Evolutionary conservation across 225 moss, liverwort and hornwort species (phyloP), one percentile per base, ranked within the genome.

Genomic region (Bryum argenteum): DNA sequence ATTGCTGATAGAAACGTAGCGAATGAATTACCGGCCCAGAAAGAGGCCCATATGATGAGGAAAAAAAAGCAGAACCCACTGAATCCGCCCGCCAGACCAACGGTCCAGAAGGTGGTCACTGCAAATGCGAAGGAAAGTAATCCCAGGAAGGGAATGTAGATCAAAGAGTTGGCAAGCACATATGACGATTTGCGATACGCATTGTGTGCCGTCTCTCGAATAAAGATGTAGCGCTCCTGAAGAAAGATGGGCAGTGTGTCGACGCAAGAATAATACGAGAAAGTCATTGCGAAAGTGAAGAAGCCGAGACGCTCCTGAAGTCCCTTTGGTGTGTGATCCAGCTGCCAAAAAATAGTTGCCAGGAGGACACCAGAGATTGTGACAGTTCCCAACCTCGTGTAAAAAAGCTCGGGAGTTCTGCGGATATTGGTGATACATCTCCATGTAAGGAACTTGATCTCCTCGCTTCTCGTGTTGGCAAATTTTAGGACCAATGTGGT

Each of bases 171-270:
- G 5, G 93, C 96, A 59, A 96, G 78, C 39, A 96, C 96, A 48
- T 93, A 96, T 6, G 96, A 96, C 15, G 96, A 96, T 75, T 96
- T 96, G 48, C 96, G 88, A 66, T 96, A 96, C 8, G 96, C 85
- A 59, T 96, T 96, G 78, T 96, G 96, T n/a, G 93, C 71, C 2
- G 96, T 96, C 58, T 96, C 96, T 63, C 96, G 83, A 68, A 96
- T 89, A 77, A 93, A 93, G 51, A 96, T 96, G 75, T 89, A 93
- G 14, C 96, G 85, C 80, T 96, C 96, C 83, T 96, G 96, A 53
- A 96, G 93, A 64, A 96, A 96, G 26, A 96, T 89, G 9, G 96
- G 96, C 50, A 93, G 82, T 12, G 96, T 91, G 58, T 96, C 96
- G 44, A 89, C 93, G 56, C 93, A 96, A 22, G 93, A 88, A 79